A percentile compares a stretch with the other conserved stretches of the same genome.
Evolutionary conservation across 176 grass and related monocot species (phyloP).

Genomic region (Pontederia paniculata): DNA sequence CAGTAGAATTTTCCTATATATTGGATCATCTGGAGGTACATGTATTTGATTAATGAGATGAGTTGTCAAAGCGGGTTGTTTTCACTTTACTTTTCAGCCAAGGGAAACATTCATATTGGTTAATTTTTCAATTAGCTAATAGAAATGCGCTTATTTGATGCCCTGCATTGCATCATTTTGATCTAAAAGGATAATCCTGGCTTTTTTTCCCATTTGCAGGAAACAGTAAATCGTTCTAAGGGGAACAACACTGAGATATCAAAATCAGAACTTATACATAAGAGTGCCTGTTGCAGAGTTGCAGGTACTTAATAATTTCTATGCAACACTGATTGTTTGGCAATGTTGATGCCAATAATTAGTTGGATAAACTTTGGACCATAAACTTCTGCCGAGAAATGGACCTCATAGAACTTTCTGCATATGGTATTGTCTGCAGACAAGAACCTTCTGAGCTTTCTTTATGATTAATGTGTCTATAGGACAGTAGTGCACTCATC

Average conservation of each 20-base stretch:
- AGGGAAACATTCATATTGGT: no score
- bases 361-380: not conserved
- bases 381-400: constrained; percentile 40
- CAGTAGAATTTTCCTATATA: no score
- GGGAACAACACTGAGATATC: constrained; percentile 89
- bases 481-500: no score
- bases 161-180: not conserved
- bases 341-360: not conserved
- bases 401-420: constrained; percentile 93
- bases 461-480: no score
- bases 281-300: constrained; percentile 93
- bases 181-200: not conserved
- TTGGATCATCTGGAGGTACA: no score
- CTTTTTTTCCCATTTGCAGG: constrained; percentile 30
- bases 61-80: no score
- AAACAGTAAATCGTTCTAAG: constrained; percentile 84
- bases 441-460: no score
- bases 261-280: constrained; percentile 80
- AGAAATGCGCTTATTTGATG: not conserved
- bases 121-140: no score
- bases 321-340: not conserved
- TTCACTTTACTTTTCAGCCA: no score
- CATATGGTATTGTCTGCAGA: constrained; percentile 72
- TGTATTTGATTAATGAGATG: no score
- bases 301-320: constrained; percentile 32